A percentile compares a stretch with the other conserved stretches of the same genome.
Evolutionary conservation across 1,284 basidiomycete genomes (phyloP).

Genomic region (Cryptococcus neoformans): DNA sequence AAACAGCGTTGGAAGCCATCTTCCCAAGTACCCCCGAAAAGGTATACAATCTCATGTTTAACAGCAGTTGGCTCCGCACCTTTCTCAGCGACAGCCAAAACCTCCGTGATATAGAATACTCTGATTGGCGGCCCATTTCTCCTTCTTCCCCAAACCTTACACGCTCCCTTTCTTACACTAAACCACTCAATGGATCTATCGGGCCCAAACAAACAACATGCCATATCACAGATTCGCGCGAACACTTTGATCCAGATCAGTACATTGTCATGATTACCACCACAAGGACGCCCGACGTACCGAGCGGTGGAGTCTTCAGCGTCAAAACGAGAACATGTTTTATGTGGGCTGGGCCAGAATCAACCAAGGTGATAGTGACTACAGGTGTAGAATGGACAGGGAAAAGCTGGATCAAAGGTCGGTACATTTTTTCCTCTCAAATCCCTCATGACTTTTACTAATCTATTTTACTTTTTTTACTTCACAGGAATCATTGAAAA

Average conservation of each 20-base stretch:
- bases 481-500: constrained; percentile 82
- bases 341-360: constrained; percentile 82
- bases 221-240: constrained; percentile 80
- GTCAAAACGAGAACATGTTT: constrained; percentile 94
- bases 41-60: constrained; percentile 94
- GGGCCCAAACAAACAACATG: constrained; percentile 96
- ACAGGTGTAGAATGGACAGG: constrained; percentile 96
- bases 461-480: neutral
- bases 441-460: neutral
- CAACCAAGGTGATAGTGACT: constrained; percentile 77
- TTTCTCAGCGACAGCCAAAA: constrained; percentile 89
- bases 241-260: constrained; percentile 78
- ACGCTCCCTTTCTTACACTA: constrained; percentile 92
- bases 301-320: constrained; percentile 83
- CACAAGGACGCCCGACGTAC: constrained; percentile 91
- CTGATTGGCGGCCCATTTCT: constrained; percentile 73
- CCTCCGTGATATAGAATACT: constrained; percentile 86
- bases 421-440: neutral
- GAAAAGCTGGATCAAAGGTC: constrained; percentile 91
- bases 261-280: constrained; percentile 82
- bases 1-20: constrained; percentile 70
- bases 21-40: constrained; percentile 90
- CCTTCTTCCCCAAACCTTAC: constrained; percentile 68
- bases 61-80: constrained; percentile 91
- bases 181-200: constrained; percentile 80